Evolutionary conservation across 2,329 filamentous ascomycete species (phyloP), one percentile per base, ranked within the genome.

Genomic region (Sclerotinia borealis): DNA sequence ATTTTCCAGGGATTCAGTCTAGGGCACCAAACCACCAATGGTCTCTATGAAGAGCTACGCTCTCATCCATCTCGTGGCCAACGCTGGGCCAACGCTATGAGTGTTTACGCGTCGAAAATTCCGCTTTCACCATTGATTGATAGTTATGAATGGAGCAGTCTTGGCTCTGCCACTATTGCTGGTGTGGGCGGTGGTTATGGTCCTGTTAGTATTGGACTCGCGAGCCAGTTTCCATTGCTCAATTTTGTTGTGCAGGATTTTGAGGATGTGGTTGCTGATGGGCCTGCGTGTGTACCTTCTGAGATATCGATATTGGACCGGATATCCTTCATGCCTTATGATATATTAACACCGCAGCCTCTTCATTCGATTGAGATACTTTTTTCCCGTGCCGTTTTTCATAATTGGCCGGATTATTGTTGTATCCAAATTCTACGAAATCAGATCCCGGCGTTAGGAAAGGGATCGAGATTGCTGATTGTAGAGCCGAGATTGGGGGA

Each of bases 111-210:
- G 0, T 80, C 78, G 3, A 83, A 80, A 62, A 81, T 84, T 67
- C 83, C 83, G 0, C 68, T 84, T 4, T 73, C 74, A 29, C 77
- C 84, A 66, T 76, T 87, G 17, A 76, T 84, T 2, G 74, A 83
- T 39, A 80, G 79, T 49, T 86, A 82, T 68, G 80, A 85, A 68
- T 81, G 86, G 68, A 72, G 76, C 0, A 76, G 76, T 1, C 72
- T 86, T 2, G 76, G 83, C 56, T 73, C 73, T 0, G 83, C 80
- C 2, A 83, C 77, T 0, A 74, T 87, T 43, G 82, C 87, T 6
- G 85, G 88, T 63, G 69, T 85, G n/a, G 85, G 85, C 9, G 85
- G 85, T 2, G 83, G 80, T 19, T 81, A 82, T 58, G 85, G 85
- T 0, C 82, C 84, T 55, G 79, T 82, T n/a, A 80, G 77, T 51